Evolutionary conservation across 1,284 basidiomycete genomes (phyloP).

Genomic region (Sphaerobolus stellatus): DNA sequence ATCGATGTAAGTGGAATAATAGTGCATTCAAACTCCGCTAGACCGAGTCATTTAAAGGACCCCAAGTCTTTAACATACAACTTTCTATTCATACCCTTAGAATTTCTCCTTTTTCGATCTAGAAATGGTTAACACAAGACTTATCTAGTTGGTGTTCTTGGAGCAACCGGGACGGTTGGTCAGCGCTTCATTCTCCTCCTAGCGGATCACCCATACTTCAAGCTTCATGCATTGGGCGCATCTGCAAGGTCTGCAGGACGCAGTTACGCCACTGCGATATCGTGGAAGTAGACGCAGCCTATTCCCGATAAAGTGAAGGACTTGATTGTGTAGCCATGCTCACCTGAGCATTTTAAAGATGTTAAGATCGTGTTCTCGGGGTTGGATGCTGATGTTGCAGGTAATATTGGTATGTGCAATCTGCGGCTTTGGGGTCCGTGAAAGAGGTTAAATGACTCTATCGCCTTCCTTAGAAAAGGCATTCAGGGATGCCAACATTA

Average conservation of each 20-base stretch:
- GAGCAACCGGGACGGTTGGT: slow-evolving; percentile 95
- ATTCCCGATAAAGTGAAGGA: slow-evolving; percentile 73
- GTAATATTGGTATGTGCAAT: slow-evolving; percentile 81
- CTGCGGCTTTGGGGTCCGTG: too few species aligned
- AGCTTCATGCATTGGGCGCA: slow-evolving; percentile 85
- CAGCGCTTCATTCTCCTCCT: slow-evolving; percentile 94
- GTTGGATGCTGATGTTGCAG: slow-evolving; percentile 91
- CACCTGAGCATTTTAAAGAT: slow-evolving; percentile 73
- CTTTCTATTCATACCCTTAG: too few species aligned
- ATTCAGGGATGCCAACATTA: slow-evolving; percentile 85
- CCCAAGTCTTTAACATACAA: too few species aligned
- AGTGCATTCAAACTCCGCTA: too few species aligned
- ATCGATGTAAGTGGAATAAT: too few species aligned
- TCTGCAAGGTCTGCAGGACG: slow-evolving; percentile 89
- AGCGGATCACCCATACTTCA: slow-evolving; percentile 88
- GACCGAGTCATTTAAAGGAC: too few species aligned
- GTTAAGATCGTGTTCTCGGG: slow-evolving; percentile 95
- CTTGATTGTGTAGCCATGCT: slow-evolving; percentile 79
- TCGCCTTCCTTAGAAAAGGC: slow-evolving; percentile 81
- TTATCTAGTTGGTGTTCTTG: slow-evolving; percentile 94
- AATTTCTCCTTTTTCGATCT: too few species aligned
- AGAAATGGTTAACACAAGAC: too few species aligned
- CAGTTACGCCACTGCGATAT: slow-evolving; percentile 69
- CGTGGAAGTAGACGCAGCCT: slow-evolving; percentile 85
- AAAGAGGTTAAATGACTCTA: too few species aligned